Evolutionary conservation across 495 filamentous ascomycete genomes (phyloP).

Genomic region (Annulohypoxylon moriforme): DNA sequence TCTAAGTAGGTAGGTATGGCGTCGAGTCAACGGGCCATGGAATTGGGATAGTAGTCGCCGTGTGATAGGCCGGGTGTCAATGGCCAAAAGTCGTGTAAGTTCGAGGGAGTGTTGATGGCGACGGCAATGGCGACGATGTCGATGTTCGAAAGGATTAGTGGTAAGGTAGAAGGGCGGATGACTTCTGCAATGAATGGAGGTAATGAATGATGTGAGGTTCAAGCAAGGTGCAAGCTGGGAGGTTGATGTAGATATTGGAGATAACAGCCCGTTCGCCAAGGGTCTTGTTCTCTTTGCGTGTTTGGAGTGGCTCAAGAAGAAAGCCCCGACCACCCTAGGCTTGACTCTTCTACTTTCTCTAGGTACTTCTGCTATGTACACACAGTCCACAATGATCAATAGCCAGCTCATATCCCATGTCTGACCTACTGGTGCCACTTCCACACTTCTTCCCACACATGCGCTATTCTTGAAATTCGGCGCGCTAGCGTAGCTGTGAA

Average conservation of each 20-base stretch:
- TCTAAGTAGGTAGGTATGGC: constrained; percentile 40
- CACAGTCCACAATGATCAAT: constrained; percentile 34
- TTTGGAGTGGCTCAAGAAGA: constrained; percentile 48
- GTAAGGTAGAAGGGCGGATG: constrained; percentile 30
- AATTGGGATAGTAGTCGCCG: constrained; percentile 37
- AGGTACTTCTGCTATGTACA: background rate
- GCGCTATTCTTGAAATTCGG: constrained; percentile 51
- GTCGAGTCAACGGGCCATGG: constrained; percentile 45
- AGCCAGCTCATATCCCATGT: constrained; percentile 50
- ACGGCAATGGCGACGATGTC: constrained; percentile 34
- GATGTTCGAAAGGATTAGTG: constrained; percentile 36
- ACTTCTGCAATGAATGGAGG: constrained; percentile 39
- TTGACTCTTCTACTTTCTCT: constrained; percentile 37
- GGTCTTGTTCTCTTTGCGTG: constrained; percentile 41
- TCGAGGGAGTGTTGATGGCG: constrained; percentile 35
- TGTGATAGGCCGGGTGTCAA: constrained; percentile 24
- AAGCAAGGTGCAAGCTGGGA: constrained; percentile 45
- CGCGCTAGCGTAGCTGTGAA: constrained; percentile 50
- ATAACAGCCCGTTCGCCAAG: constrained; percentile 39
- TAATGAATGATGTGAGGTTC: constrained; percentile 41
- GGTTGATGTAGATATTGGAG: constrained; percentile 53
- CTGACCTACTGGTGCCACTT: constrained; percentile 48
- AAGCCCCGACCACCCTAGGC: constrained; percentile 37
- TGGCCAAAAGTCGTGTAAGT: constrained; percentile 4
- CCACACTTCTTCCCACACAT: constrained; percentile 34